Evolutionary conservation across 495 filamentous ascomycete genomes (phyloP).

Genomic region (Endocarpon pusillum): DNA sequence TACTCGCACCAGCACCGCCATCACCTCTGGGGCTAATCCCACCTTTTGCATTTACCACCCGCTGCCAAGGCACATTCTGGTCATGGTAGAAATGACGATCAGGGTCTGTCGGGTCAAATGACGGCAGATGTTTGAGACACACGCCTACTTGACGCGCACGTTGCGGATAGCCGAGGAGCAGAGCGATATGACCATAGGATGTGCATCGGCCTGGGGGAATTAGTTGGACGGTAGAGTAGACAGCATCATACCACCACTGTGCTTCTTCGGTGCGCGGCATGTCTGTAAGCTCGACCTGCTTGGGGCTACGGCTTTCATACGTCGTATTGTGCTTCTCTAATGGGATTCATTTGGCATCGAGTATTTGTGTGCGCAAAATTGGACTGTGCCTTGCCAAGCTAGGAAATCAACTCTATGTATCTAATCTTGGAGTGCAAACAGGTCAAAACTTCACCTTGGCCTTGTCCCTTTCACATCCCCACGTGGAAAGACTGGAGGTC

Average conservation of each 20-base stretch:
- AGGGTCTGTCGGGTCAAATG: conserved; percentile 17
- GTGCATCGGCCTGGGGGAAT: conserved; percentile 73
- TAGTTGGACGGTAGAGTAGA: conserved; percentile 69
- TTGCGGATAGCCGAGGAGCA: conserved; percentile 55
- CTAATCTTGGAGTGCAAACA: no score
- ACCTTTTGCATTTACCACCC: conserved; percentile 76
- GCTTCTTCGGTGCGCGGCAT: conserved; percentile 77
- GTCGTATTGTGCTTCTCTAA: no score
- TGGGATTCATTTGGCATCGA: no score
- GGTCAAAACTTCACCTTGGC: no score
- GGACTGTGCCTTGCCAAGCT: no score
- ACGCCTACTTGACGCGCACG: conserved; percentile 71
- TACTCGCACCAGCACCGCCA: conserved; percentile 46
- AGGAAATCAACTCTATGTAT: no score
- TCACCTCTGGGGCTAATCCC: conserved; percentile 66
- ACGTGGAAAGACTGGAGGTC: no score
- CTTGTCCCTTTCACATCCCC: no score
- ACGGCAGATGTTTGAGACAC: conserved; percentile 69
- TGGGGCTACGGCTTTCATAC: no score
- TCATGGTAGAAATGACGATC: conserved; percentile 40
- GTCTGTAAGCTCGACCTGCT: no score
- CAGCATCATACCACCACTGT: conserved; percentile 63
- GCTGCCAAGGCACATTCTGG: conserved; percentile 78
- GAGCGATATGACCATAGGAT: conserved; percentile 77
- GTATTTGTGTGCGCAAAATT: no score